Evolutionary conservation across 345 rosid species (phyloP).

Genomic region (Streptanthus diversifolius): DNA sequence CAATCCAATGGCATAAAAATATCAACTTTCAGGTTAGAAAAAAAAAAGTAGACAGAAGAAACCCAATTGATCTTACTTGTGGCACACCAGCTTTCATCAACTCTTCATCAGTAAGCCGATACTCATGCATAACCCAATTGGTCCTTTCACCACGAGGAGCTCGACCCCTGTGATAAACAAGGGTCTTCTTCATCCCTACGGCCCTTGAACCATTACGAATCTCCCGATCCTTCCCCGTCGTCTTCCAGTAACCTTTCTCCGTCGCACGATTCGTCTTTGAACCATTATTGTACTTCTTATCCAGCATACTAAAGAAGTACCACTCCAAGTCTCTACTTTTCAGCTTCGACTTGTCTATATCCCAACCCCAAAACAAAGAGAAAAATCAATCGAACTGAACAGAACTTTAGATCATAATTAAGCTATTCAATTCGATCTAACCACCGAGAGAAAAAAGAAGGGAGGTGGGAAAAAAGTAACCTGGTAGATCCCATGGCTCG

Average conservation of each 20-base stretch:
- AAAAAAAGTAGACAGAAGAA: neutral
- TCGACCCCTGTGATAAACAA: conserved; percentile 82
- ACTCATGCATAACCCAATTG: conserved; percentile 99
- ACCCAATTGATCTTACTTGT: conserved; percentile 48
- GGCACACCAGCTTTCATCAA: conserved; percentile 53
- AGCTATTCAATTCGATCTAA: conserved; percentile 2
- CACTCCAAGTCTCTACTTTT: conserved; percentile 91
- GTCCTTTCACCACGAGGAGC: conserved; percentile 91
- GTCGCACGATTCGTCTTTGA: conserved; percentile 92
- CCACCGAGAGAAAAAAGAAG: neutral
- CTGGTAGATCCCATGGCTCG: conserved; percentile 99
- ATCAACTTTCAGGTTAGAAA: neutral
- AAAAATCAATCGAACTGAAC: neutral
- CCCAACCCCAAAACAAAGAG: neutral
- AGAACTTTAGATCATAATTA: neutral
- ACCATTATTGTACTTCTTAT: conserved; percentile 84
- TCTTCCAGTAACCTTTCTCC: conserved; percentile 96
- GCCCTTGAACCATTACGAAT: conserved; percentile 40
- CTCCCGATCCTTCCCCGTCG: conserved; percentile 87
- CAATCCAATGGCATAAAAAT: neutral
- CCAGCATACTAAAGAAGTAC: conserved; percentile 83
- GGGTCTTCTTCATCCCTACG: conserved; percentile 98
- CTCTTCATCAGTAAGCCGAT: conserved; percentile 72
- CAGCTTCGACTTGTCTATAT: conserved; percentile 69
- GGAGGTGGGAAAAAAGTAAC: conserved; percentile 24